Conservation (phyloP, 106 monocot species). For the Phalaenopsis equestris region DNA sequence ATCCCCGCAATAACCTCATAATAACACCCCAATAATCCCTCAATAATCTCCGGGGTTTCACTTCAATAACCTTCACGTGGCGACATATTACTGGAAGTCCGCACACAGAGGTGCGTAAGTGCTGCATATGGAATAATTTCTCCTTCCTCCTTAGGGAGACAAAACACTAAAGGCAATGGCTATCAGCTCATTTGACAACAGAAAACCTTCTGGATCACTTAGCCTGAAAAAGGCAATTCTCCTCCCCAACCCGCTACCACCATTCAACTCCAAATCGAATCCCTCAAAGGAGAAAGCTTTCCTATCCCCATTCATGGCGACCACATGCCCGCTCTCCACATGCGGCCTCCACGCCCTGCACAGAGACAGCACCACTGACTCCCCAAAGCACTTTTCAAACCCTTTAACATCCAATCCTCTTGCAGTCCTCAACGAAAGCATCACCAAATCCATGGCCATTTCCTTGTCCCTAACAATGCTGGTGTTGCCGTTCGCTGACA, state of each 20-base stretch:
- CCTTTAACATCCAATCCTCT: conserved; percentile 59
- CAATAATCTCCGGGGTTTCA: too few species aligned
- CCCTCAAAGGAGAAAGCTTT: conserved; percentile 9
- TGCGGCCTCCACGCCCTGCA: conserved; percentile 46
- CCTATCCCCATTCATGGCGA: conserved; percentile 46
- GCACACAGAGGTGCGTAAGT: too few species aligned
- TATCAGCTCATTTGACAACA: conserved; percentile 92
- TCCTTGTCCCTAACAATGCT: conserved; percentile 27
- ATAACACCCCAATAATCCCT: too few species aligned
- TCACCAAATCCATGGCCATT: conserved; percentile 84
- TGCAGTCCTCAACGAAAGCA: conserved; percentile 91
- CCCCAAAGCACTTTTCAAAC: conserved; percentile 44
- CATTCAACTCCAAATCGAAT: conserved; percentile 20
- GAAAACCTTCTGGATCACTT: conserved; percentile 90
- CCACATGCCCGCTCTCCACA: conserved; percentile 56
- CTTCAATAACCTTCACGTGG: too few species aligned
- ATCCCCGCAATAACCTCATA: too few species aligned
- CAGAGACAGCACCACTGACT: conserved; percentile 18
- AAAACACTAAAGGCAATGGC: conserved; percentile 69
- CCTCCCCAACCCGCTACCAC: background rate
- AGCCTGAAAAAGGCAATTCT: conserved; percentile 46
- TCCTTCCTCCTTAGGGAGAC: conserved; percentile 28
- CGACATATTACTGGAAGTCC: too few species aligned
- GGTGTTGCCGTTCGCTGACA: background rate
- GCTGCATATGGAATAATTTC: too few species aligned